A percentile compares a stretch with the other conserved stretches of the same genome.
These are phyloP conservation scores for Begonia masoniana DNA, from an alignment of 306 rosid species.

Conservation along the genomic window DNA sequence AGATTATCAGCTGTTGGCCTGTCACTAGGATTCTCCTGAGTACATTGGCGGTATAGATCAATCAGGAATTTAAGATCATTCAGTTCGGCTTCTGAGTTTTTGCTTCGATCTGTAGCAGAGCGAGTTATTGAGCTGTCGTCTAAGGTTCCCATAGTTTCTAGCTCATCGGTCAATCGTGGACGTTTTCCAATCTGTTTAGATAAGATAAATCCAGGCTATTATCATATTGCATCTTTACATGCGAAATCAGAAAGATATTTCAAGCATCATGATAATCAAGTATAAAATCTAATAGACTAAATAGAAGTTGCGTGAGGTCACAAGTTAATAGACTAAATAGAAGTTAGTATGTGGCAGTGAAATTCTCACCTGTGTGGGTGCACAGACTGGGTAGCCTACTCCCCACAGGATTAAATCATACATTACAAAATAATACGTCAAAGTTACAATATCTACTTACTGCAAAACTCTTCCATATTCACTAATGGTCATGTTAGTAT, in stretches of 20 bases:
- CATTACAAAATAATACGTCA: too few relatives aligned
- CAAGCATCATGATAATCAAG: too few relatives aligned
- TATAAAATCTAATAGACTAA: too few relatives aligned
- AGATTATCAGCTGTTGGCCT: constrained; percentile 71
- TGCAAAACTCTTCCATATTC: too few relatives aligned
- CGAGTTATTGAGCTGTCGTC: constrained; percentile 44
- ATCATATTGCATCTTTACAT: neutral
- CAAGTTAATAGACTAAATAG: too few relatives aligned
- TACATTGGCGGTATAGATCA: constrained; percentile 58
- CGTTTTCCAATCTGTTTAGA: constrained; percentile 42
- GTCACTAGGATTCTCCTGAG: constrained; percentile 44
- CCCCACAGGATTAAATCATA: too few relatives aligned
- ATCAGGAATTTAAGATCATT: constrained; percentile 41
- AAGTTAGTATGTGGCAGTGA: too few relatives aligned
- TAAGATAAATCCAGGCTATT: neutral
- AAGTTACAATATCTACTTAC: too few relatives aligned
- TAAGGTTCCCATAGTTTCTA: constrained; percentile 36
- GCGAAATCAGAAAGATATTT: neutral
- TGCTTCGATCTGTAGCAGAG: constrained; percentile 31
- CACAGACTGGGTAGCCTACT: too few relatives aligned
- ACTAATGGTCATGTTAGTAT: too few relatives aligned
- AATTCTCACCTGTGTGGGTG: too few relatives aligned
- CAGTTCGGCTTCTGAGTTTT: constrained; percentile 25
- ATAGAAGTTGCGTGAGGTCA: too few relatives aligned
- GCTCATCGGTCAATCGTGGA: constrained; percentile 52